Evolutionary conservation across 768 basidiomycete genomes (phyloP).

Genomic region (Sporobolomyces roseus): DNA sequence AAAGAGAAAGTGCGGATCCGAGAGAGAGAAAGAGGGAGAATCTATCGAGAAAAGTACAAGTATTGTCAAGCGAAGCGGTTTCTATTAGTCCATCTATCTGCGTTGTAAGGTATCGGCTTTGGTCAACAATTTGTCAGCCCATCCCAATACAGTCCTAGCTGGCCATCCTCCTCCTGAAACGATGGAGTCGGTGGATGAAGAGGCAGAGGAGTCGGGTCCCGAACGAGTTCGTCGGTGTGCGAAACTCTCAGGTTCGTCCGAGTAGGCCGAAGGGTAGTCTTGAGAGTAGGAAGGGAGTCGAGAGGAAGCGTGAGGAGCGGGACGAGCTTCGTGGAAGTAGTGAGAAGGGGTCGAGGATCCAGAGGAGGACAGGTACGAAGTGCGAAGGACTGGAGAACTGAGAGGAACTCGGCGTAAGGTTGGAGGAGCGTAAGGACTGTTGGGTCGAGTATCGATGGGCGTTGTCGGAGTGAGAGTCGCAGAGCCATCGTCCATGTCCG

Average conservation of each 20-base stretch:
- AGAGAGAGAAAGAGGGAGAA: neutral
- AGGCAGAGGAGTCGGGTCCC: neutral
- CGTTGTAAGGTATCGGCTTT: neutral
- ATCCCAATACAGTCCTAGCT: constrained; percentile 3
- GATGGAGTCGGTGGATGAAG: neutral
- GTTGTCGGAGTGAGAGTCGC: neutral
- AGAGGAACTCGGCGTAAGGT: neutral
- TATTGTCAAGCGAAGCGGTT: too few relatives aligned
- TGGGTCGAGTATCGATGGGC: too few relatives aligned
- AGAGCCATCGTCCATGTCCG: neutral
- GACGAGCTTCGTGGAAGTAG: neutral
- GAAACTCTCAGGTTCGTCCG: neutral
- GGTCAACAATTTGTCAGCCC: neutral
- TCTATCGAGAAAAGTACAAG: too few relatives aligned
- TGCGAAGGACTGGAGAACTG: constrained; percentile 10
- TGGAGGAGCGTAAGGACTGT: neutral
- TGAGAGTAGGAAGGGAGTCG: constrained; percentile 14
- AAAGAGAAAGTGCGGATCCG: neutral
- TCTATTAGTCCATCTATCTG: too few relatives aligned
- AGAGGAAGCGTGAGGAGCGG: neutral
- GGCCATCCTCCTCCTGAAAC: neutral
- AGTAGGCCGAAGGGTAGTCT: neutral
- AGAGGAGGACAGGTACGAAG: neutral
- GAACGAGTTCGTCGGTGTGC: constrained; percentile 2
- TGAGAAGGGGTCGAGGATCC: neutral